phyloP scores from a whole-genome alignment of 1,139 yeast genomes.

The Sugiyamaella xylanicola region DNA sequence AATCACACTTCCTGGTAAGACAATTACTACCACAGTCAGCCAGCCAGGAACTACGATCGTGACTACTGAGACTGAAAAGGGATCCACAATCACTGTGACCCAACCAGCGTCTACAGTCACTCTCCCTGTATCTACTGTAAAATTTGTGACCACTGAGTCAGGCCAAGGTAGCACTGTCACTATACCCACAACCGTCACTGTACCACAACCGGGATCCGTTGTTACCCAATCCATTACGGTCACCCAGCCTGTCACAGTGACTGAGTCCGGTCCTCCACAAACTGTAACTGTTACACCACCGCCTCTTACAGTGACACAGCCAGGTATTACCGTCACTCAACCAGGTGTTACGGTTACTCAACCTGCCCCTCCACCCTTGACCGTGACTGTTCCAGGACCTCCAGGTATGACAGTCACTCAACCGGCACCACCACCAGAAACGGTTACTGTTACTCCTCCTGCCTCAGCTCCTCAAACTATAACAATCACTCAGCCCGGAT shows the following conservation, averaged over 20 bases:
- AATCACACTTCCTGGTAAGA: constrained; percentile 19
- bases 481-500: constrained; percentile 8
- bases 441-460: constrained; percentile 17
- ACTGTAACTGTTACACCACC: constrained; percentile 15
- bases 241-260: constrained; percentile 19
- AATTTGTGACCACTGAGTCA: constrained; percentile 18
- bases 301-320: constrained; percentile 20
- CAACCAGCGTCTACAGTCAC: constrained; percentile 6
- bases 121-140: background rate
- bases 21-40: constrained; percentile 20
- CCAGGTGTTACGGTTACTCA: background rate
- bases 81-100: background rate
- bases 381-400: constrained; percentile 1
- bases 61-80: background rate
- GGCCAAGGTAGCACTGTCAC: constrained; percentile 6
- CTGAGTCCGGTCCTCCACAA: constrained; percentile 17
- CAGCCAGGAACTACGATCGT: constrained; percentile 15
- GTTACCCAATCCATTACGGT: constrained; percentile 21
- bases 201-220: constrained; percentile 6
- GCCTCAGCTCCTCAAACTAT: constrained; percentile 21
- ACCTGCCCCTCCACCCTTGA: background rate
- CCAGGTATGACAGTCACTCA: constrained; percentile 19
- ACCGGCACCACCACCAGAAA: constrained; percentile 15
- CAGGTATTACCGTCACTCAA: constrained; percentile 14
- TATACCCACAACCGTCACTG: constrained; percentile 16